Evolutionary conservation across 2,329 filamentous ascomycete genomes (phyloP).

Genomic region (Fusarium multiceps): DNA sequence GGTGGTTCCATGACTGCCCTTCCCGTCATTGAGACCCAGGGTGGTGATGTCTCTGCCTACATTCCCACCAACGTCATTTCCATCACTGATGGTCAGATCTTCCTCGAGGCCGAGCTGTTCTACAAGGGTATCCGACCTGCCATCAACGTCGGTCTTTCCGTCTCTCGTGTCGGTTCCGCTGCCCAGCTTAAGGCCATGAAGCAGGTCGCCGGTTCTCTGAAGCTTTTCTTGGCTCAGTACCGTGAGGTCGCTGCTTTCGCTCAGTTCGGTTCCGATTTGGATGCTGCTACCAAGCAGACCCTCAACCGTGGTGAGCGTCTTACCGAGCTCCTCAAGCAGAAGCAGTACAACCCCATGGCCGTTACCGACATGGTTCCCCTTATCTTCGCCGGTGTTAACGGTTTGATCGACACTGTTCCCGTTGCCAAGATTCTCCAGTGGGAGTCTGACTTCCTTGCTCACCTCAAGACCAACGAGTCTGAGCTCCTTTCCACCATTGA

Average conservation of each 20-base stretch:
- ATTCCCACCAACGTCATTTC: constrained; percentile 99
- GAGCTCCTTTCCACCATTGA: constrained; percentile 88
- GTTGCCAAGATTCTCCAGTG: constrained; percentile 92
- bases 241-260: constrained; percentile 99
- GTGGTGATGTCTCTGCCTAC: constrained; percentile 99
- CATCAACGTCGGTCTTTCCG: constrained; percentile 99
- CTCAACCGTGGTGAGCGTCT: constrained; percentile 97
- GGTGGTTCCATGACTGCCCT: constrained; percentile 97
- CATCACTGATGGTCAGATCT: constrained; percentile 99
- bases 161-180: constrained; percentile 99
- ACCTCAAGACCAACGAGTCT: constrained; percentile 90
- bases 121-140: constrained; percentile 99
- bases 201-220: constrained; percentile 99
- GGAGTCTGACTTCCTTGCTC: constrained; percentile 93
- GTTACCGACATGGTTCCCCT: constrained; percentile 99
- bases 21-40: constrained; percentile 98
- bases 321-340: constrained; percentile 99
- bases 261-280: constrained; percentile 99
- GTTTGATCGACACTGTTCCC: constrained; percentile 87
- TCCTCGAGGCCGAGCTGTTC: constrained; percentile 99
- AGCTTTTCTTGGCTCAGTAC: constrained; percentile 99
- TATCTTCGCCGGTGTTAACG: constrained; percentile 99
- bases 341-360: constrained; percentile 98
- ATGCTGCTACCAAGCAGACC: constrained; percentile 99
- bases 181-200: constrained; percentile 99